These are phyloP conservation scores for Sphaerosporella brunnea DNA, from an alignment of 495 filamentous ascomycete species.

Conservation along the genomic window DNA sequence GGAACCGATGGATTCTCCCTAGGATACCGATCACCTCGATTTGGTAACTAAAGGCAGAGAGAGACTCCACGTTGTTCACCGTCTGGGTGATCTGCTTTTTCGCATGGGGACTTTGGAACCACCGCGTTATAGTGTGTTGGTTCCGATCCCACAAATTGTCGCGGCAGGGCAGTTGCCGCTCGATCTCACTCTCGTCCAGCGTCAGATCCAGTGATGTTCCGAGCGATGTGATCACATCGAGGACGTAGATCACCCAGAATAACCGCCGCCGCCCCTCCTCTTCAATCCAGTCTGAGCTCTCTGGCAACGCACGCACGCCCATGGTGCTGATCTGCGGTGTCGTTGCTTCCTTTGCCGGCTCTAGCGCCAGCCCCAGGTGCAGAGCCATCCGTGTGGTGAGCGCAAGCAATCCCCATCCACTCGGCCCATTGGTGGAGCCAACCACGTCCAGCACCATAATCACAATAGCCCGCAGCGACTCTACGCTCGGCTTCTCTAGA, in stretches of 20 bases:
- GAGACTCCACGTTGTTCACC: conserved; percentile 51
- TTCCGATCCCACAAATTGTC: conserved; percentile 75
- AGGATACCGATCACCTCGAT: conserved; percentile 73
- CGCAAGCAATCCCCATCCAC: conserved; percentile 76
- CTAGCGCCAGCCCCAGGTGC: conserved; percentile 64
- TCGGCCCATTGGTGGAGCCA: conserved; percentile 65
- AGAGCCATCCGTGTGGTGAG: conserved; percentile 72
- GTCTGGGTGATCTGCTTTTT: neutral
- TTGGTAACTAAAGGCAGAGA: conserved; percentile 72
- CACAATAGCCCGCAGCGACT: conserved; percentile 66
- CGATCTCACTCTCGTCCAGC: conserved; percentile 71
- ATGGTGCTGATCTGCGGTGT: conserved; percentile 71
- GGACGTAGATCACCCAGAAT: conserved; percentile 84
- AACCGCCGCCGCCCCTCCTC: conserved; percentile 65
- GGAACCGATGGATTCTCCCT: conserved; percentile 65
- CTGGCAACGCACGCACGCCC: conserved; percentile 61
- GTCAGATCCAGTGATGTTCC: conserved; percentile 82
- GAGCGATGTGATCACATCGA: conserved; percentile 76
- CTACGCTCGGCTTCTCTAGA: conserved; percentile 73
- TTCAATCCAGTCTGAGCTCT: conserved; percentile 69
- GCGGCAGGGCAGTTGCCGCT: conserved; percentile 66
- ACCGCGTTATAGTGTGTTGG: conserved; percentile 62
- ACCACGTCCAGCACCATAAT: conserved; percentile 65
- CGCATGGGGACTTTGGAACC: conserved; percentile 52
- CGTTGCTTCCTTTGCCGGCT: conserved; percentile 55